Evolutionary conservation across 371 early-diverging fungal species (phyloP).

Genomic region (Entomophthora muscae): DNA sequence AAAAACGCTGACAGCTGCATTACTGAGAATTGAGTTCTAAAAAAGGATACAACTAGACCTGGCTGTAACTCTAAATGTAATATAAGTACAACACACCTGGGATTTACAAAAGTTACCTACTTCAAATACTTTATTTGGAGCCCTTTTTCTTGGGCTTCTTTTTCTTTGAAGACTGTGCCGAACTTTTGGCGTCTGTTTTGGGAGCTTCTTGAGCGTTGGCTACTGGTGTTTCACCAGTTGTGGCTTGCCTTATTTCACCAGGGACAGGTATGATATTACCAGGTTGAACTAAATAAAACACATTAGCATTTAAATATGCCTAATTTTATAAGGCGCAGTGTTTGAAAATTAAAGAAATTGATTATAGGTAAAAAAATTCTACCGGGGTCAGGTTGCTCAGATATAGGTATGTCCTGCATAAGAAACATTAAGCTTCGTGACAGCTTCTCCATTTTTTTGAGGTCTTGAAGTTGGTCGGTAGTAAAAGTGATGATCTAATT

Average conservation of each 20-base stretch:
- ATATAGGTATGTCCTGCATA: not conserved
- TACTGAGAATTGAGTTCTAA: too few species aligned
- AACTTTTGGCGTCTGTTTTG: not conserved
- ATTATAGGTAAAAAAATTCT: not conserved
- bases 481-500: not conserved
- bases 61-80: too few species aligned
- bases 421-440: not conserved
- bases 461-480: conserved; percentile 1
- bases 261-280: not conserved
- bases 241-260: not conserved
- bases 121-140: too few species aligned
- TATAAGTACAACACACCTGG: too few species aligned
- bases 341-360: not conserved
- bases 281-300: not conserved
- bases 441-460: conserved; percentile 4
- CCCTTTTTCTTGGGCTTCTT: not conserved
- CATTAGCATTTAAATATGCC: not conserved
- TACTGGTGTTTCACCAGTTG: not conserved
- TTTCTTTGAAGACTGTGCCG: not conserved
- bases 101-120: too few species aligned
- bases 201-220: not conserved
- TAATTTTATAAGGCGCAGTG: not conserved
- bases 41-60: too few species aligned
- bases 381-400: not conserved
- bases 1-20: too few species aligned